Evolutionary conservation across 495 filamentous ascomycete genomes (phyloP).

Genomic region (Bathelium albidoporum): DNA sequence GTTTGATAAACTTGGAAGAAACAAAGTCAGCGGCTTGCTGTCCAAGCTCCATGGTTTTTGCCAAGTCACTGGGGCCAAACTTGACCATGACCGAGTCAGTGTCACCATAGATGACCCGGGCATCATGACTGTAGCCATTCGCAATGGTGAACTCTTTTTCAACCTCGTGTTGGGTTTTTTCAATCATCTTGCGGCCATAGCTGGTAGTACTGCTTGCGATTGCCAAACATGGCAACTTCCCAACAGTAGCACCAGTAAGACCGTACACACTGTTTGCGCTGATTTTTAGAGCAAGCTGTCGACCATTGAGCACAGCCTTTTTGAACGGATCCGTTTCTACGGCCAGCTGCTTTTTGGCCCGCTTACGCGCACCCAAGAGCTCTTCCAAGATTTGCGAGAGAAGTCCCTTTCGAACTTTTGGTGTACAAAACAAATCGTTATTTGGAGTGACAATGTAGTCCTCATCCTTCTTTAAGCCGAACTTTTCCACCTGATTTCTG

Average conservation of each 20-base stretch:
- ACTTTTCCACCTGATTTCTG: conserved; percentile 63
- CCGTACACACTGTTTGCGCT: conserved; percentile 98
- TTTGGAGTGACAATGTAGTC: conserved; percentile 96
- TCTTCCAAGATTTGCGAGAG: conserved; percentile 93
- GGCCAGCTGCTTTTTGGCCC: conserved; percentile 83
- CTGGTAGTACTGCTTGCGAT: conserved; percentile 95
- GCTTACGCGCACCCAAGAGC: conserved; percentile 76
- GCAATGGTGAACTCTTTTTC: conserved; percentile 79
- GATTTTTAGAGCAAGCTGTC: conserved; percentile 91
- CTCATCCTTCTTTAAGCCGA: conserved; percentile 66
- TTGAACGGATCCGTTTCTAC: conserved; percentile 92
- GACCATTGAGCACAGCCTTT: conserved; percentile 94
- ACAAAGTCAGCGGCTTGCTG: conserved; percentile 81
- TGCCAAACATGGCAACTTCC: conserved; percentile 87
- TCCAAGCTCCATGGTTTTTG: conserved; percentile 85
- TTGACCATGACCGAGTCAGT: conserved; percentile 99
- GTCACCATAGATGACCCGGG: conserved; percentile 95
- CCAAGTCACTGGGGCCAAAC: conserved; percentile 77
- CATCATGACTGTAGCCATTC: conserved; percentile 89
- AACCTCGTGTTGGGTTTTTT: conserved; percentile 88
- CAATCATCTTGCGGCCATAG: conserved; percentile 97
- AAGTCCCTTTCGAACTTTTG: conserved; percentile 81
- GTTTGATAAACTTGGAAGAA: conserved; percentile 81
- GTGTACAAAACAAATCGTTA: conserved; percentile 83
- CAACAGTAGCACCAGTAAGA: conserved; percentile 88